A percentile compares a stretch with the other conserved stretches of the same genome.
Evolutionary conservation across 1,284 basidiomycete genomes (phyloP).

Genomic region (Cutaneotrichosporon dermatis): DNA sequence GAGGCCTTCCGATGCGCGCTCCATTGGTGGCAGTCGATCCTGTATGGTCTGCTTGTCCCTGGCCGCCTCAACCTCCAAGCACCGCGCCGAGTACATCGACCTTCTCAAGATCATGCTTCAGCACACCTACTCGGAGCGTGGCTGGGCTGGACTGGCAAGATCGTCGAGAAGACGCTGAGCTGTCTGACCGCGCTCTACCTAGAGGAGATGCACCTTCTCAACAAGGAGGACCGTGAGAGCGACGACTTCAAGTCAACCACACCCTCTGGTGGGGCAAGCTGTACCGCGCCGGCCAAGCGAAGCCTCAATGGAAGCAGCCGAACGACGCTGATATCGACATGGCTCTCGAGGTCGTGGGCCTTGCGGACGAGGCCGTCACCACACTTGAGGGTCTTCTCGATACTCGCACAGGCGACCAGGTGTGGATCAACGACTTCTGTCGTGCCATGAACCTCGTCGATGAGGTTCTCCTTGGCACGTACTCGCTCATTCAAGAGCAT

Average conservation of each 20-base stretch:
- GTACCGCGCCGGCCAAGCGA: constrained; percentile 73
- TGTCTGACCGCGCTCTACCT: constrained; percentile 77
- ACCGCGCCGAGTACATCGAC: constrained; percentile 50
- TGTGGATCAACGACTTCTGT: constrained; percentile 89
- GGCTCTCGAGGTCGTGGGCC: constrained; percentile 66
- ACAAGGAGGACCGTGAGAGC: constrained; percentile 73
- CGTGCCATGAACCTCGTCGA: constrained; percentile 56
- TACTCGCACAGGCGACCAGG: constrained; percentile 57
- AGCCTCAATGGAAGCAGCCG: constrained; percentile 76
- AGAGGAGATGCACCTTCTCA: constrained; percentile 74
- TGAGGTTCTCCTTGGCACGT: constrained; percentile 31
- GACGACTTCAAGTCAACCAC: constrained; percentile 69
- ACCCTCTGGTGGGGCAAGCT: constrained; percentile 78
- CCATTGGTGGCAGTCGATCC: constrained; percentile 66
- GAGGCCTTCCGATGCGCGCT: constrained; percentile 80
- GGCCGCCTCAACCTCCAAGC: constrained; percentile 27
- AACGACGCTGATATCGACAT: constrained; percentile 62
- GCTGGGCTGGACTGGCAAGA: constrained; percentile 76
- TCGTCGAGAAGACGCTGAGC: constrained; percentile 73
- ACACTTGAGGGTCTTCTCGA: constrained; percentile 64
- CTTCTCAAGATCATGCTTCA: constrained; percentile 68
- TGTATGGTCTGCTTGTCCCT: constrained; percentile 38
- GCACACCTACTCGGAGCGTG: constrained; percentile 81
- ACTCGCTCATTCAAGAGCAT: constrained; percentile 44
- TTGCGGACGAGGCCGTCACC: constrained; percentile 58